These are phyloP conservation scores for Nyctanthes arbortristis DNA, from an alignment of 257 asterid genomes.

Conservation along the genomic window DNA sequence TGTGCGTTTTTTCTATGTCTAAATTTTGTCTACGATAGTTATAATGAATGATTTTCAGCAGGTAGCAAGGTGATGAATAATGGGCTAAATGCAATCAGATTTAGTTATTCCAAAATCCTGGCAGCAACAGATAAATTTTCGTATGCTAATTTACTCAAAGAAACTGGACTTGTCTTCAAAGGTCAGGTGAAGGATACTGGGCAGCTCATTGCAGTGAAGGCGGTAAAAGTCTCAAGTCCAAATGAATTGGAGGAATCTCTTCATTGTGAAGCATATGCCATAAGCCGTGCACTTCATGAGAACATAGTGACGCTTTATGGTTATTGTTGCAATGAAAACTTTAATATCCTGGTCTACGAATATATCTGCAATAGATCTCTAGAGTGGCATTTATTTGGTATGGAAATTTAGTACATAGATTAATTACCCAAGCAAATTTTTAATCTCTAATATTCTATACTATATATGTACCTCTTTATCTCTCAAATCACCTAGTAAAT, in stretches of 20 bases:
- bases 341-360: constrained; percentile 59
- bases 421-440: background rate
- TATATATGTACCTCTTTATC: background rate
- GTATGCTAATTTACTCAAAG: constrained; percentile 59
- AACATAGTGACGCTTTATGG: constrained; percentile 71
- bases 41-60: constrained; percentile 23
- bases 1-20: too few species aligned
- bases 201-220: constrained; percentile 54
- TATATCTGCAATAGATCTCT: constrained; percentile 63
- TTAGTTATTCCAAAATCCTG: constrained; percentile 53
- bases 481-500: background rate
- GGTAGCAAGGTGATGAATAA: constrained; percentile 41
- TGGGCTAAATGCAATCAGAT: constrained; percentile 45
- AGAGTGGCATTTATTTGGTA: constrained; percentile 78
- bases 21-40: background rate
- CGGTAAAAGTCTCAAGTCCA: constrained; percentile 51
- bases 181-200: constrained; percentile 64
- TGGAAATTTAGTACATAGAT: constrained; percentile 1
- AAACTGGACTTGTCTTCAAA: constrained; percentile 61
- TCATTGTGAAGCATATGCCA: constrained; percentile 44
- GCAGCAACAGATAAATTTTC: constrained; percentile 60
- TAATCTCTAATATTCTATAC: background rate
- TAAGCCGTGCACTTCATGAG: constrained; percentile 57
- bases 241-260: constrained; percentile 48
- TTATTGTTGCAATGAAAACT: constrained; percentile 51